These are phyloP conservation scores for Epithemia pelagica DNA, from an alignment of 108 stramenopile species.

Conservation along the genomic window DNA sequence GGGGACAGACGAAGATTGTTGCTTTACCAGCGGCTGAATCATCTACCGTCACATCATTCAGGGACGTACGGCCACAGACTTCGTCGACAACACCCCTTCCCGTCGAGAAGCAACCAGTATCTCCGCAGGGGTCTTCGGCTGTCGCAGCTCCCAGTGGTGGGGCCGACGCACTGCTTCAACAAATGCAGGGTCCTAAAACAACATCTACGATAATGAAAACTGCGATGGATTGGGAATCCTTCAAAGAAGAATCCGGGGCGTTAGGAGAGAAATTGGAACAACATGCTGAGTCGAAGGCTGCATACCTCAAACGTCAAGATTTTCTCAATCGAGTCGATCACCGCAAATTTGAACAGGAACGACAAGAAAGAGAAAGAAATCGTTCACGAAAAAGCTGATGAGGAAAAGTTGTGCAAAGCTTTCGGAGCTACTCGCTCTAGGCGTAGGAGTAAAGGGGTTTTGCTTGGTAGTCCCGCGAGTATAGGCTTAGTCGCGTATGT, in stretches of 20 bases:
- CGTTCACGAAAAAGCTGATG: conserved; percentile 30
- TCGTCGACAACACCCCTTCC: too few relatives aligned
- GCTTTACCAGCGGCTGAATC: neutral
- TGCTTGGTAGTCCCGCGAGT: too few relatives aligned
- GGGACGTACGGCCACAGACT: too few relatives aligned
- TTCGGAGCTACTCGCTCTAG: too few relatives aligned
- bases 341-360: conserved; percentile 77
- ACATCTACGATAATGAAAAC: conserved; percentile 82
- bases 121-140: too few relatives aligned
- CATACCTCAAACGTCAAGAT: conserved; percentile 82
- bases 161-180: conserved; percentile 54
- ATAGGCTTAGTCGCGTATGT: too few relatives aligned
- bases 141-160: conserved; percentile 15
- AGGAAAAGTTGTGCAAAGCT: neutral
- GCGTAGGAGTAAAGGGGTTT: too few relatives aligned
- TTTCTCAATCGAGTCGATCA: conserved; percentile 79
- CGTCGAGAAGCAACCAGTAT: too few relatives aligned
- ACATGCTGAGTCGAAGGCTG: conserved; percentile 69
- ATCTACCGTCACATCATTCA: too few relatives aligned
- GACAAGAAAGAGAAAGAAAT: conserved; percentile 62
- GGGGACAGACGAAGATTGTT: neutral
- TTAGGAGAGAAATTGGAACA: conserved; percentile 76
- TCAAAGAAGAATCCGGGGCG: conserved; percentile 60
- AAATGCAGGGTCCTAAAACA: conserved; percentile 60
- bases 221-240: conserved; percentile 79